phyloP scores from a whole-genome alignment of 768 basidiomycete genomes.

The Boletellus sp. region DNA sequence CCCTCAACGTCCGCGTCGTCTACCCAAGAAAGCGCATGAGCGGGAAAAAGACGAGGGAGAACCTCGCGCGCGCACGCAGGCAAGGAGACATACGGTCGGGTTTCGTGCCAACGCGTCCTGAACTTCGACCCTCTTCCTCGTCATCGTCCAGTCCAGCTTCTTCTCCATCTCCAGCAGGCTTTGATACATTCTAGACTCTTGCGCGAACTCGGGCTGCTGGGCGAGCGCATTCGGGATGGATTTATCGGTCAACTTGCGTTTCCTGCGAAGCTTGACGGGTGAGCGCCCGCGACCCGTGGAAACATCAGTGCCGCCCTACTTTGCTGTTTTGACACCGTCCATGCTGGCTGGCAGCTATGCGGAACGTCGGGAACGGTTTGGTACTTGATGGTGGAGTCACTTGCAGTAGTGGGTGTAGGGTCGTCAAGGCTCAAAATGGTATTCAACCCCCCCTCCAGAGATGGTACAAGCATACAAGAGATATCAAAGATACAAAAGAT shows the following conservation, averaged over 20 bases:
- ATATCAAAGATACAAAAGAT: no score
- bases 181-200: constrained; percentile 84
- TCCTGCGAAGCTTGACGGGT: constrained; percentile 37
- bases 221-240: constrained; percentile 72
- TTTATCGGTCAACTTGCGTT: constrained; percentile 78
- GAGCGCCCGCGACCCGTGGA: not conserved
- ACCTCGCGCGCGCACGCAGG: not conserved
- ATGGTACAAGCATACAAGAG: not conserved
- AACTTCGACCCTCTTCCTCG: constrained; percentile 84
- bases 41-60: not conserved
- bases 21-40: constrained; percentile 28
- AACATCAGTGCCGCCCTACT: constrained; percentile 20
- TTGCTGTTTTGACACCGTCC: constrained; percentile 33
- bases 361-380: not conserved
- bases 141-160: constrained; percentile 93
- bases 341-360: constrained; percentile 3
- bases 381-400: not conserved
- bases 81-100: constrained; percentile 44
- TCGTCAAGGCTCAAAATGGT: constrained; percentile 2
- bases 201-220: constrained; percentile 69
- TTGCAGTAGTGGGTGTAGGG: not conserved
- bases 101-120: constrained; percentile 81
- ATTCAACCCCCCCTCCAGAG: constrained; percentile 4
- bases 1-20: constrained; percentile 78
- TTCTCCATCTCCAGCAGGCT: constrained; percentile 85